These are phyloP conservation scores for Cyclotella atomus DNA, from an alignment of 108 stramenopile species.

Conservation along the genomic window DNA sequence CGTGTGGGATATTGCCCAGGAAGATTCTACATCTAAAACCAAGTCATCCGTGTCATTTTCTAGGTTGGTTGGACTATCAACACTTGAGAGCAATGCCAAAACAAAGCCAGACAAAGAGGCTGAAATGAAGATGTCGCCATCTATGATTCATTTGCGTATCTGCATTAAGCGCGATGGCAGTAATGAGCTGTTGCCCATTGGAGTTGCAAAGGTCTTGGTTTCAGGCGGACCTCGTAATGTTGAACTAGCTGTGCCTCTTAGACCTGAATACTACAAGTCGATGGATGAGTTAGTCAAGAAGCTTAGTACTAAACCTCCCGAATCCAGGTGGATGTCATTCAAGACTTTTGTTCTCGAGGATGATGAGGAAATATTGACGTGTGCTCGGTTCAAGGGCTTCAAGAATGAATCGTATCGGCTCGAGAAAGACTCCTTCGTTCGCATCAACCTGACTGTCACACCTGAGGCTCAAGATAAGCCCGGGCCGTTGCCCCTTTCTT, in stretches of 20 bases:
- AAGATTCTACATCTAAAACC: not conserved
- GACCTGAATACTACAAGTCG: constrained; percentile 7
- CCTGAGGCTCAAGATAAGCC: not conserved
- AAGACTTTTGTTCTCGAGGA: constrained; percentile 5
- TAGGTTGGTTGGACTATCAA: not conserved
- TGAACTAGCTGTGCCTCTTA: not conserved
- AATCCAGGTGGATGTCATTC: not conserved
- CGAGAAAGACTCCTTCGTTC: not conserved
- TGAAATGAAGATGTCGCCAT: not conserved
- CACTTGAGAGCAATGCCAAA: not conserved
- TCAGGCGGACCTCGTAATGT: not conserved
- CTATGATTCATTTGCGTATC: not conserved
- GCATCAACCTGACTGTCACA: not conserved
- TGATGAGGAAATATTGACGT: not conserved
- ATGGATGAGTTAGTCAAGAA: not conserved
- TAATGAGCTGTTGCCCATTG: not conserved
- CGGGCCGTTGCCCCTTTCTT: not conserved
- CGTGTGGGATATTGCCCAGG: constrained; percentile 2
- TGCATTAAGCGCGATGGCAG: constrained; percentile 7
- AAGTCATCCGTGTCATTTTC: not conserved
- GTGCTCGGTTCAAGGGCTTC: constrained; percentile 2
- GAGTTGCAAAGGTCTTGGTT: not conserved
- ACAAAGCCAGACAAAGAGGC: too few relatives aligned
- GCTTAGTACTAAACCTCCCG: not conserved
- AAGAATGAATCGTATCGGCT: constrained; percentile 1